Base-by-base conservation (phyloP, 164 flowering plant species). In the Stephania japonica region DNA sequence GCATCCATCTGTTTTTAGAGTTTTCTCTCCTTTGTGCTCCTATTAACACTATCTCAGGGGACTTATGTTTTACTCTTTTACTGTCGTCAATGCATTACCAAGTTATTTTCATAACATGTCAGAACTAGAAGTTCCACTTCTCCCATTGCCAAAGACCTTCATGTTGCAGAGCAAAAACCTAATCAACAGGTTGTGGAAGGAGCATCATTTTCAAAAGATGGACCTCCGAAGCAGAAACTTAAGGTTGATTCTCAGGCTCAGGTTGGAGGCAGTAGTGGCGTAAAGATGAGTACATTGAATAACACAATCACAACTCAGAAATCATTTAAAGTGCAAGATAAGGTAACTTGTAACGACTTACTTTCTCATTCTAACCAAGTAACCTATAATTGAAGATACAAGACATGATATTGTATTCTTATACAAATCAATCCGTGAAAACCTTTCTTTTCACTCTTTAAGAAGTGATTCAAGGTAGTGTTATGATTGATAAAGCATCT, bases 291-390 rank as follows among this genome's bases (percentile, higher is more conserved):
- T 75, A 77, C 81, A 70, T 77, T 81, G 75, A 85, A 83, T 81
- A 83, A 72, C 76, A 84, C 86, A 66, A 89, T 91, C 42, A 80
- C 82, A 63, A 78, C 82, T 73, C 84, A 81, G 72, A 91, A 84
- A 82, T 89, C 92, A 65, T 89, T 93, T 78, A 85, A 89, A 6
- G 73, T 89, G 78, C 93, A 87, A 83, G 98, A 96, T 76, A 96
- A 93, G 93, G 99, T 93, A 76, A 74, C 61, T 70, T 72, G 38
- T 32, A 32, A 32, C 38, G 4, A 32, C 38, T 32, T 16, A 32
- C 4, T 64, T 71, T 41, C 38, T 27, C 3, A 27, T 3, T 24
- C 64, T 18, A 19, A n/a, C 64, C 7, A n/a, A 59, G 21, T 59
- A 21, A 24, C 24, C n/a, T 59, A 3, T 19, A 59, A 4, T n/a